These are phyloP conservation scores for Xylaria cubensis DNA, from an alignment of 495 filamentous ascomycete genomes.

Conservation along the genomic window DNA sequence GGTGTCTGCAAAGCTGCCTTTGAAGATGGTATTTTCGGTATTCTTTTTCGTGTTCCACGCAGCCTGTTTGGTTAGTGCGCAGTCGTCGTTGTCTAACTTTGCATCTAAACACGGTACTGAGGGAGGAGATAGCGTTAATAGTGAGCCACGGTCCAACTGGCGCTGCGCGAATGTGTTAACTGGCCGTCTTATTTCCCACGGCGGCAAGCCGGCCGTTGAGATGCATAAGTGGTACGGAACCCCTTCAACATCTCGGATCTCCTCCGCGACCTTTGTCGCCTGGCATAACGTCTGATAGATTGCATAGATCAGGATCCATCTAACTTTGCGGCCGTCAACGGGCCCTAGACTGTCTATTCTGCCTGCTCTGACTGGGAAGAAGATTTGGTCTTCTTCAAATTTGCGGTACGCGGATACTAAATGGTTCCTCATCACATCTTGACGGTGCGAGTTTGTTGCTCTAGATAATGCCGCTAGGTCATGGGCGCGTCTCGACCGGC, in stretches of 20 bases:
- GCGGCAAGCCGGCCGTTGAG: conserved; percentile 46
- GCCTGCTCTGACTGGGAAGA: conserved; percentile 45
- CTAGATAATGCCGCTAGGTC: conserved; percentile 46
- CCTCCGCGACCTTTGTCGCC: conserved; percentile 46
- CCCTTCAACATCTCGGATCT: conserved; percentile 43
- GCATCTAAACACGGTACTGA: conserved; percentile 35
- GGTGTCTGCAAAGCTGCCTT: background rate
- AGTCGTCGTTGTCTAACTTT: conserved; percentile 53
- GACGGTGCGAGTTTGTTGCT: conserved; percentile 48
- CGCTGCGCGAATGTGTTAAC: conserved; percentile 15
- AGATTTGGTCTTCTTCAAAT: conserved; percentile 54
- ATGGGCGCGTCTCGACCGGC: conserved; percentile 44
- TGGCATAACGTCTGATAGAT: conserved; percentile 69
- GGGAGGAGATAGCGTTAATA: background rate
- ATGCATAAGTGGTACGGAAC: conserved; percentile 53
- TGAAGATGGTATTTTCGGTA: background rate
- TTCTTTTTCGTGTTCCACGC: no score
- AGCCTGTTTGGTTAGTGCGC: conserved; percentile 38
- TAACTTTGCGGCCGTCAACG: conserved; percentile 66
- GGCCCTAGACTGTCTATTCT: conserved; percentile 50
- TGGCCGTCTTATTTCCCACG: conserved; percentile 46
- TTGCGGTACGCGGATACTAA: conserved; percentile 54
- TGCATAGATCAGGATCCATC: conserved; percentile 76
- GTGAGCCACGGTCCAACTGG: background rate
- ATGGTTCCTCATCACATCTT: conserved; percentile 41